Conservation (phyloP, 306 rosid genomes). For the Quercus dentata region DNA sequence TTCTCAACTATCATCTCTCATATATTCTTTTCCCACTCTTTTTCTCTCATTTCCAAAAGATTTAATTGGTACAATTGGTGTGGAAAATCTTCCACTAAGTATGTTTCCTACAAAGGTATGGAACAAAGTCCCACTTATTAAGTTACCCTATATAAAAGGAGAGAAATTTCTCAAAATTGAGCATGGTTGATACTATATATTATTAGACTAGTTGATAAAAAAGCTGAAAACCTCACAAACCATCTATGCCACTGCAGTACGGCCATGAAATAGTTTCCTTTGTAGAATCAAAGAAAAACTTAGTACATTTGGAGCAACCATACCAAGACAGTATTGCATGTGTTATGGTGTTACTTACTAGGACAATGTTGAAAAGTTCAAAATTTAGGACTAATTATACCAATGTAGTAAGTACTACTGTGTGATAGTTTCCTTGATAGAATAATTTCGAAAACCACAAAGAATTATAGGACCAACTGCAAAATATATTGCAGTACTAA, state of each 20-base stretch:
- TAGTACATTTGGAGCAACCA: not conserved
- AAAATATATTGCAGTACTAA: not conserved
- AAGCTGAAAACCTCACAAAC: conserved; percentile 10
- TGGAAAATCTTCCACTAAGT: not conserved
- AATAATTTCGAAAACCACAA: conserved; percentile 13
- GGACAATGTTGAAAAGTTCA: conserved; percentile 16
- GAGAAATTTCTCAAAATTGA: not conserved
- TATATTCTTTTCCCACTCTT: not conserved
- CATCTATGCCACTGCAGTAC: not conserved
- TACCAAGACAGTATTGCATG: not conserved
- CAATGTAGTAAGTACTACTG: not conserved
- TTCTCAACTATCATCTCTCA: conserved; percentile 49
- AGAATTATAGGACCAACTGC: conserved; percentile 14
- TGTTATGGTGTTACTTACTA: conserved; percentile 7
- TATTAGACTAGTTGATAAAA: not conserved
- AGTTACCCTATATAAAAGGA: not conserved
- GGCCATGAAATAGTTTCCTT: not conserved
- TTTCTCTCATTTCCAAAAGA: conserved; percentile 12
- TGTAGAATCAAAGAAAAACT: conserved; percentile 9
- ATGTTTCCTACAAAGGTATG: not conserved
- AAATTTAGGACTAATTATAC: conserved; percentile 1
- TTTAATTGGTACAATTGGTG: not conserved
- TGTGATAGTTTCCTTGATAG: conserved; percentile 20
- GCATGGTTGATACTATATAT: not conserved
- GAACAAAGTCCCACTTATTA: not conserved